Evolutionary conservation across 305 asterid genomes (phyloP).

Genomic region (Fraxinus platypoda): DNA sequence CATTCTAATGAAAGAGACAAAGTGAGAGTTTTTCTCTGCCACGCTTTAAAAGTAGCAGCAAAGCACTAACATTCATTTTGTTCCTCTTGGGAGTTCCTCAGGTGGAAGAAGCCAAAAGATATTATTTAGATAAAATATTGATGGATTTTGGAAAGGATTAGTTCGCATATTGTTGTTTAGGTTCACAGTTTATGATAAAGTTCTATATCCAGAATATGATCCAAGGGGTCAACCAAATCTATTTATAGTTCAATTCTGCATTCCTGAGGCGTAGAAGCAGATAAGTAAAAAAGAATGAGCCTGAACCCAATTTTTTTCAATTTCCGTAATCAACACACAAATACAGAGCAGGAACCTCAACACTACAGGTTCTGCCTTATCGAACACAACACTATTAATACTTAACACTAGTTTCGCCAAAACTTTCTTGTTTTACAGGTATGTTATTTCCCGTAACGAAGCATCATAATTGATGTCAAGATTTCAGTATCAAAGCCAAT

Average conservation of each 20-base stretch:
- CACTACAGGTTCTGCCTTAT: background rate
- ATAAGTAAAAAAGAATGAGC: background rate
- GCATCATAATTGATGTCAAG: background rate
- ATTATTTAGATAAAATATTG: background rate
- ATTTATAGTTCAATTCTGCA: background rate
- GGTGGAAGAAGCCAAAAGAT: background rate
- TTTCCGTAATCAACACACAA: background rate
- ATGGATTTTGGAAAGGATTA: background rate
- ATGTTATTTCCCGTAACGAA: background rate
- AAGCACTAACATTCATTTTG: background rate
- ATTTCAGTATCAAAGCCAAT: background rate
- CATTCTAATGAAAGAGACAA: background rate
- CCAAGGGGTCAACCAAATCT: background rate
- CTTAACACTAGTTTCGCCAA: background rate
- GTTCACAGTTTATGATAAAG: background rate
- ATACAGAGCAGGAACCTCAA: background rate
- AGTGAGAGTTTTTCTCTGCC: background rate
- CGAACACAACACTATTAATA: background rate
- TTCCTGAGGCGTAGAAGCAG: background rate
- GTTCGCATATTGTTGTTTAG: background rate
- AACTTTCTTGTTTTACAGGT: background rate
- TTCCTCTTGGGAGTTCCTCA: background rate
- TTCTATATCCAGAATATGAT: background rate
- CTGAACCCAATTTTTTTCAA: background rate
- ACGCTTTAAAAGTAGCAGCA: background rate